Evolutionary conservation across 306 rosid genomes (phyloP), one percentile per base, ranked within the genome.

Genomic region (Ormosia emarginata): DNA sequence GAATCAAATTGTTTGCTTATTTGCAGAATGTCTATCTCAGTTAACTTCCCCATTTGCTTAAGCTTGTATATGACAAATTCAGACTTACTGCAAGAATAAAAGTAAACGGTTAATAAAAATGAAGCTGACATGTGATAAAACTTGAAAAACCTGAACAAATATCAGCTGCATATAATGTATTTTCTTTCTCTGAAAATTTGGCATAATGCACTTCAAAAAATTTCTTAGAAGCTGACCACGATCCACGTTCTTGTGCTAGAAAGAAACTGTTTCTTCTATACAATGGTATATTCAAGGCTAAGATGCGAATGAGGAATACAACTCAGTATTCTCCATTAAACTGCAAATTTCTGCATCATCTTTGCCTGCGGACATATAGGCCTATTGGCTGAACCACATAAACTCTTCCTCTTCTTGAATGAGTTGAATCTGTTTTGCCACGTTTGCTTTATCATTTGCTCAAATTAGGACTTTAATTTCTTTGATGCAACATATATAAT

Each of bases 31-130:
- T 91, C 93, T 36, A 43, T 83, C 69, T 91, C 88, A 24, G 89
- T 17, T 67, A 90, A 84, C 83, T 71, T 93, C 15, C 93, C 92
- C 94, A 93, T 90, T 91, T 89, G 81, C 84, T 67, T 93, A 10
- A 93, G 97, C 93, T 91, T 93, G 93, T 84, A 90, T 78, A 91
- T 66, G 13, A 91, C 77, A 80, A 88, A 91, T 46, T 93, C 98
- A 2, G 92, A 87, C 84, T 93, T 91, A 66, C 92, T 93, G 91
- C 80, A 83, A 63, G 3, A 55, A 40, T 1, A 69, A 67, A 63
- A 70, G 8, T 41, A 75, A 56, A 68, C 36, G 40, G 37, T 50
- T 46, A 67, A 36, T n/a, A 4, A 40, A 53, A 65, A 36, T 33
- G 58, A 81, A 71, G 49, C 71, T 17, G 24, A 57, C 40, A 36